Evolutionary conservation across 768 basidiomycete species (phyloP), one percentile per base, ranked within the genome.

Genomic region (Trametes elegans): DNA sequence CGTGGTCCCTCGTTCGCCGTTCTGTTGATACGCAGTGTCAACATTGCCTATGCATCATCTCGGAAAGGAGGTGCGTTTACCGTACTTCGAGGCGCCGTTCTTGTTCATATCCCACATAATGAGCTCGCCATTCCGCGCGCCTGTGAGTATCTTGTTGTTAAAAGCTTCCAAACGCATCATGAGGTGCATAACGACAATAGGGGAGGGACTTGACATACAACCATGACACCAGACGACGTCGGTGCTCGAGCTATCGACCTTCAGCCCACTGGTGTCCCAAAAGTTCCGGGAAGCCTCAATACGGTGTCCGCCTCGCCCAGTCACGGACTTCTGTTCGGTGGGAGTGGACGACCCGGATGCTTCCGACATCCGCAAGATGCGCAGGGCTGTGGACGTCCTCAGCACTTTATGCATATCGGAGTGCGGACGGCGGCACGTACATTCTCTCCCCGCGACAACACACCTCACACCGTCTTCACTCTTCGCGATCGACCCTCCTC

Each of bases 71-170:
- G n/a, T n/a, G n/a, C n/a, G n/a, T 67, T 57, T 62, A 91, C 89
- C 88, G 62, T 81, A 88, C 71, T 90, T 91, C 36, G 80, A 79
- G 2, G 74, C 65, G 3, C 87, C 85, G 19, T 77, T 69, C 66
- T 83, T 87, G 61, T 84, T 81, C 26, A 90, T 60, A 66, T 91
- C 88, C 90, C 90, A 92, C 76, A 90, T 80, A 27, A 90, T 87
- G 32, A 92, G 78, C 49, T 91, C 90, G 1, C 90, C 90, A 59
- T 90, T 91, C 14, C 86, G 74, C 1, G 87, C 87, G 63, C 88
- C 89, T 3, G 90, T 91, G 19, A 92, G 68, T 44, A 91, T 81
- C 71, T 91, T 92, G 68, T 84, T 83, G 66, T 74, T 82, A 70
- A 82, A 89, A 10, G 68, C 89, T 91, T 58, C 18, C 26, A 18